A percentile compares a stretch with the other conserved stretches of the same genome.
These are phyloP conservation scores for Auxenochlorella protothecoides DNA, from an alignment of 139 green algal genomes.

Conservation along the genomic window DNA sequence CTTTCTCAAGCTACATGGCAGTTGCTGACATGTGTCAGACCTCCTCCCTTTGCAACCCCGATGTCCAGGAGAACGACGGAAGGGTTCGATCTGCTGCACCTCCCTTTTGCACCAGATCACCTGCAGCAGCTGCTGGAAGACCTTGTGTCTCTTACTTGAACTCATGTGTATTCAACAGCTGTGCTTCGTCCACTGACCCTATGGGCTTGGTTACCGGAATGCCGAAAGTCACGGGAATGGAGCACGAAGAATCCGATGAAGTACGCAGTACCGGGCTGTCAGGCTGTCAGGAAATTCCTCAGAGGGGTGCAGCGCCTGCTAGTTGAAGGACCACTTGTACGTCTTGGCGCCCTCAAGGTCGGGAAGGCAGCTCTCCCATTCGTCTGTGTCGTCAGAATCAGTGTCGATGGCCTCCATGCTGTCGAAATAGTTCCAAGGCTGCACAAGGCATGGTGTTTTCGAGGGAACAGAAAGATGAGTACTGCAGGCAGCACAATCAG, in stretches of 20 bases:
- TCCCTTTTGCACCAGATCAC: conserved; percentile 35
- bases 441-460: neutral
- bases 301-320: too few relatives aligned
- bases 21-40: too few relatives aligned
- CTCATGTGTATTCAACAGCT: too few relatives aligned
- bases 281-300: too few relatives aligned
- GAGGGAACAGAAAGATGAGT: neutral
- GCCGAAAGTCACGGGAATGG: too few relatives aligned
- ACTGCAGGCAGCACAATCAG: neutral
- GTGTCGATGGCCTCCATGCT: neutral
- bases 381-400: neutral
- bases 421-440: conserved; percentile 18
- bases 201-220: too few relatives aligned
- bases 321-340: too few relatives aligned
- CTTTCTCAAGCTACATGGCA: neutral
- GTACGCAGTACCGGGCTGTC: too few relatives aligned
- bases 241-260: too few relatives aligned
- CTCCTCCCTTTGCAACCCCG: neutral
- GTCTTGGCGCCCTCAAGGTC: too few relatives aligned
- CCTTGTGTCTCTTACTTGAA: neutral
- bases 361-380: too few relatives aligned
- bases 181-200: too few relatives aligned
- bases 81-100: conserved; percentile 44
- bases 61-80: conserved; percentile 26
- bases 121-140: conserved; percentile 29